Base-by-base conservation (phyloP, 352 stramenopile species). In the Phytophthora citrophthora region DNA sequence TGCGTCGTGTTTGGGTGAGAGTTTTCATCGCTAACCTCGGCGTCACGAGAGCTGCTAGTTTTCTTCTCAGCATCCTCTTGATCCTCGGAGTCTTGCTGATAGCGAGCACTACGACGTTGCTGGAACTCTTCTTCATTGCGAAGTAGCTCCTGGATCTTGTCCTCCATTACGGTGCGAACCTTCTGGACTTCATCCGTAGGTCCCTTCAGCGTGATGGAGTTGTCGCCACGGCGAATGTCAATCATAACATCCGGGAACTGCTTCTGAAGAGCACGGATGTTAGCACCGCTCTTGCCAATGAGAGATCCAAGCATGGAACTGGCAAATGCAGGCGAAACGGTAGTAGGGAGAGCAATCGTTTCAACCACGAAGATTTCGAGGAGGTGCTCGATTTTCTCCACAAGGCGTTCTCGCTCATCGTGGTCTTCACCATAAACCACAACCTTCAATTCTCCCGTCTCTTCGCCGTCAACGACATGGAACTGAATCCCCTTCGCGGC, bases 261-360 rank as follows among this genome's bases (percentile, higher is more conserved):
- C 36, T 81, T 82, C 56, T 92, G 86, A 41, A 94, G 51, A 12
- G 76, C 78, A 38, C 73, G 70, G 50, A 94, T 94, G 52, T 94
- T 91, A 16, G 81, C 82, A 10, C 86, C 86, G 39, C 78, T 89
- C 72, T 92, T 94, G 51, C 86, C 86, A 47, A 94, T 94, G 18
- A 94, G 45, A 44, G 83, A 82, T 18, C 86, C 86, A 20, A 91
- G 51, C 57, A 93, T 81, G n/a, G 71, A 79, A 44, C 64, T 72
- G 9, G 64, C 65, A 24, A 64, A 76, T 9, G 62, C 67, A 27
- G 77, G 32, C 1, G 74, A 79, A 1, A 76, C 65, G 9, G 62
- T 70, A 13, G 61, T 70, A 3, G 84, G 81, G 9, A 92, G 56
- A 34, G 54, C 57, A 52, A 93, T 79, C 11, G 64, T 81, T 43